Conservation (phyloP, 2,329 filamentous ascomycete genomes). For the Leptographium flavum region DNA sequence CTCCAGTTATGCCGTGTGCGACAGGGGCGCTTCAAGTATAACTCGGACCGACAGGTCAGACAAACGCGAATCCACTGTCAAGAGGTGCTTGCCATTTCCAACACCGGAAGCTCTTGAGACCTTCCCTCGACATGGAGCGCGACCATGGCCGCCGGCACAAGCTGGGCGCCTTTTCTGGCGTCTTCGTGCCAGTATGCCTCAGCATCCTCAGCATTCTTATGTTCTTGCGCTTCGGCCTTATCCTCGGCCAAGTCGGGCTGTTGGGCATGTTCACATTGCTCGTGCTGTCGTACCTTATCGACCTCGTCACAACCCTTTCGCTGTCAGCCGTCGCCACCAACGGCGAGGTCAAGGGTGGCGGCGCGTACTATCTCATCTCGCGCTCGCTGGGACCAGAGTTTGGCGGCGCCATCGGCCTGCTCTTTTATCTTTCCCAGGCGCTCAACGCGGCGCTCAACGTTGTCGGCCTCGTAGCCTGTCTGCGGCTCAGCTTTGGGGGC, state of each 20-base stretch:
- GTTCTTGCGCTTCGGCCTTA: constrained; percentile 79
- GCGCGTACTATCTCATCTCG: constrained; percentile 81
- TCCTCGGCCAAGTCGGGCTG: constrained; percentile 67
- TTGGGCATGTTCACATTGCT: constrained; percentile 68
- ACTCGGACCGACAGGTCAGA: too few species aligned
- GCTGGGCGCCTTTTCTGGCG: constrained; percentile 61
- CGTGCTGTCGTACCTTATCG: constrained; percentile 60
- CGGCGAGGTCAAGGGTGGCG: constrained; percentile 74
- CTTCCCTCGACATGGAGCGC: not conserved
- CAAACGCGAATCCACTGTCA: not conserved
- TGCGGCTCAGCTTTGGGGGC: constrained; percentile 59
- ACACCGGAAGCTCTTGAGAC: too few species aligned
- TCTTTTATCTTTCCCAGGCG: constrained; percentile 83
- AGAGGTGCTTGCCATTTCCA: too few species aligned
- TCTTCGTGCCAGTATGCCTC: constrained; percentile 78
- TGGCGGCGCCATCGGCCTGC: constrained; percentile 72
- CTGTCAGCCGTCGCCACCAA: constrained; percentile 83
- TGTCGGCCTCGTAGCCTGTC: constrained; percentile 71
- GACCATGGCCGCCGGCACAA: constrained; percentile 34
- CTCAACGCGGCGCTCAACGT: constrained; percentile 81
- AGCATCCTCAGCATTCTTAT: constrained; percentile 86
- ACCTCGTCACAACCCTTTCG: constrained; percentile 73
- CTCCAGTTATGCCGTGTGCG: too few species aligned
- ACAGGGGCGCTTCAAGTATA: too few species aligned
- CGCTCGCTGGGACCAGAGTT: constrained; percentile 78